These are phyloP conservation scores for Penicillium fuscoglaucum DNA, from an alignment of 2,329 filamentous ascomycete species.

Conservation along the genomic window DNA sequence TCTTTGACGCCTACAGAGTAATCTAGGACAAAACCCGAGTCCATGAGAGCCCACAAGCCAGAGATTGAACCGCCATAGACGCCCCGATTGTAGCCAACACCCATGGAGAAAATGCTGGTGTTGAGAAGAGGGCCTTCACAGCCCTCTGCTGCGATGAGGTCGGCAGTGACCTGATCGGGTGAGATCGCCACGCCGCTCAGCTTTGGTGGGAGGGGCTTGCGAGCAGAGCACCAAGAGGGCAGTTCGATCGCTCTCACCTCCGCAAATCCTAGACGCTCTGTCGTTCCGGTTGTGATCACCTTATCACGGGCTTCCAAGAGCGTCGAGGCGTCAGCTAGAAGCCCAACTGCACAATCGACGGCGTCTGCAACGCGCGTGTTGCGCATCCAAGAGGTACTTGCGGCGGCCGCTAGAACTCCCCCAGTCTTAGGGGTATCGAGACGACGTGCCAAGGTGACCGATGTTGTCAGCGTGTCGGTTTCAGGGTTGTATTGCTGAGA, in stretches of 20 bases:
- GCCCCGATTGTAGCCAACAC: too few species aligned
- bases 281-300: background rate
- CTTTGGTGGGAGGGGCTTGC: too few species aligned
- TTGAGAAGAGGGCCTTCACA: too few species aligned
- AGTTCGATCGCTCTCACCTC: constrained; percentile 9
- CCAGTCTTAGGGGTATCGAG: constrained; percentile 6
- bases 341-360: constrained; percentile 15
- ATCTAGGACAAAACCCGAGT: too few species aligned
- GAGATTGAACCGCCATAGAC: too few species aligned
- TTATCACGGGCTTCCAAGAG: constrained; percentile 16
- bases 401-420: constrained; percentile 10
- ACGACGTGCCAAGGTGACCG: constrained; percentile 14
- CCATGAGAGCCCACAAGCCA: too few species aligned
- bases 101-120: too few species aligned
- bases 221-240: background rate
- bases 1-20: too few species aligned
- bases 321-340: constrained; percentile 7
- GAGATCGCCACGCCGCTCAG: too few species aligned
- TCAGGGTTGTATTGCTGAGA: constrained; percentile 10
- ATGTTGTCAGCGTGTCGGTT: constrained; percentile 12
- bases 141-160: too few species aligned
- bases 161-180: too few species aligned
- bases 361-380: constrained; percentile 16
- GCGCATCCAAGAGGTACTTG: constrained; percentile 15
- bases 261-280: constrained; percentile 6